Evolutionary conservation across 163 green algal species (phyloP).

Genomic region (Trebouxiophyceae sp.): DNA sequence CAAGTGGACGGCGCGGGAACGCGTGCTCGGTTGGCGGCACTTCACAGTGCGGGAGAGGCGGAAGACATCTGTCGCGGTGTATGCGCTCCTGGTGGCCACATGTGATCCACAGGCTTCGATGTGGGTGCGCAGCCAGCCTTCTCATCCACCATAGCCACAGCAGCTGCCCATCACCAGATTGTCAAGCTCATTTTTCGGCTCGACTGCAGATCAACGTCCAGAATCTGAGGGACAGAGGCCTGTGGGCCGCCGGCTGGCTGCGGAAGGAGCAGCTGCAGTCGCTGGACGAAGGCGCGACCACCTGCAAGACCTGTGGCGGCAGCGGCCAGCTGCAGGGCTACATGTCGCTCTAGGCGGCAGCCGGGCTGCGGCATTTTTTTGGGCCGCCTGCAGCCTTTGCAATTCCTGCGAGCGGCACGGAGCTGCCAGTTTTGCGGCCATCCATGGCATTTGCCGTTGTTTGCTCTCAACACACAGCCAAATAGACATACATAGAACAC

Average conservation of each 20-base stretch:
- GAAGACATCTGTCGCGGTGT: no score
- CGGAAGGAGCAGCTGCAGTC: neutral
- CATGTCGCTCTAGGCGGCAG: neutral
- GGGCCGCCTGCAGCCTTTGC: neutral
- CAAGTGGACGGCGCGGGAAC: no score
- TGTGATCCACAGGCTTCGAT: no score
- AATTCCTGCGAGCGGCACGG: neutral
- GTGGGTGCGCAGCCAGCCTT: no score
- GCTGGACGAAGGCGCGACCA: neutral
- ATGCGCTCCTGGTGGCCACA: no score
- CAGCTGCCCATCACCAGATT: no score
- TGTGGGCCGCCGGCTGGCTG: neutral
- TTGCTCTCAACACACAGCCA: no score
- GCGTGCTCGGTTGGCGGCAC: no score
- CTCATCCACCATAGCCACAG: no score
- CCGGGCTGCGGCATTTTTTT: neutral
- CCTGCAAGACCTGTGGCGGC: neutral
- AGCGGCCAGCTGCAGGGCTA: neutral
- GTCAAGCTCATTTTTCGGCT: no score
- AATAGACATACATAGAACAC: no score
- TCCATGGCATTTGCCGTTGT: neutral
- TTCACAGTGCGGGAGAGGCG: no score
- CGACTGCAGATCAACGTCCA: neutral
- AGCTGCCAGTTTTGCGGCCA: neutral
- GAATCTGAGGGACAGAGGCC: neutral